Evolutionary conservation across 1,284 basidiomycete species (phyloP), one percentile per base, ranked within the genome.

Genomic region (Phellopilus nigrolimitatus): DNA sequence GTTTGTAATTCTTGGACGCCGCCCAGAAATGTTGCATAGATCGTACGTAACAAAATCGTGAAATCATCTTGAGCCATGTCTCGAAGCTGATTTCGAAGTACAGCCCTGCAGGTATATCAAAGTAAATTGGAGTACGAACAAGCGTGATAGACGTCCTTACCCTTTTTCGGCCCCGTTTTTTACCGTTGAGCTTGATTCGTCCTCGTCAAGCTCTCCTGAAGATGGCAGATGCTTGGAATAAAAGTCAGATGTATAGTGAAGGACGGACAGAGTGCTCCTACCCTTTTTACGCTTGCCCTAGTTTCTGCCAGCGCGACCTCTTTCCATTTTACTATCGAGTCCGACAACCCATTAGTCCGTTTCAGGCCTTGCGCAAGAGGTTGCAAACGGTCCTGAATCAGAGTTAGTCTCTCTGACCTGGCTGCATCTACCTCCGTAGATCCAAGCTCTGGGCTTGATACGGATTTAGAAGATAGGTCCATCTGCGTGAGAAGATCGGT

Each of bases 331-430:
- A 75, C 60, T 12, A 85, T 72, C 0, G 88, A 80, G 44, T 84
- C 80, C 33, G 84, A 84, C 33, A 91, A 66, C 4, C 84, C 85
- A 25, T 79, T 80, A 1, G 91, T 92, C 53, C 88, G 76, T 13
- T 83, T 68, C 33, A 98, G 73, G 0, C 89, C 90, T 25, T 82
- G 73, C 21, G 97, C 66, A 45, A 94, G 66, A 0, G 91, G 90
- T 15, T 76, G 74, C 41, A 92, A 61, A 39, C 80, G 73, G 55
- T 88, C 82, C 43, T 74, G 73, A 24, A 90, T 61, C 1, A 70
- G 68, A 60, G 28, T 68, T 62, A 47, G 24, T 27, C 44, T 51
- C 21, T 51, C 53, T 12, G 30, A 17, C 31, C 48, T 27, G 9
- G 33, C 38, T 8, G 27, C 17, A n/a, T 44, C 27, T 28, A 15